phyloP scores from a whole-genome alignment of 2,329 filamentous ascomycete species.

The Knoxdaviesia proteae region DNA sequence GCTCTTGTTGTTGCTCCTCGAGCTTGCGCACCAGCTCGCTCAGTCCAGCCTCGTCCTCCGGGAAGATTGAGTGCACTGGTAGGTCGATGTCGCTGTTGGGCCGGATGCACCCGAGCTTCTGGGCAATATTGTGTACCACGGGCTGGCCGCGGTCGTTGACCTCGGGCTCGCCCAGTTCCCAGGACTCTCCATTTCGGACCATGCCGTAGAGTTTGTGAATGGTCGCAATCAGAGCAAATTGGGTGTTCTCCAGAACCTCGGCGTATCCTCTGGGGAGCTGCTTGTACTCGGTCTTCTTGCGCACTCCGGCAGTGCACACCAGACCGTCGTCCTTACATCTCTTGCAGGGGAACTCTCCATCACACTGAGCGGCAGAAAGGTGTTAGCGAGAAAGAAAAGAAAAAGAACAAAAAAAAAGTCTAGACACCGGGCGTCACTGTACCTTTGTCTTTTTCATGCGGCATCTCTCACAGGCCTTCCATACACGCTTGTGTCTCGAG shows the following conservation, averaged over 20 bases:
- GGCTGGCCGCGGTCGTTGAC: constrained; percentile 41
- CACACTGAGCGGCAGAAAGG: constrained; percentile 23
- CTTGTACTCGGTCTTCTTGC: constrained; percentile 51
- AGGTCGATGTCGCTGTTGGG: constrained; percentile 39
- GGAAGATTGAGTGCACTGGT: constrained; percentile 35
- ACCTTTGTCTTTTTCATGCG: constrained; percentile 53
- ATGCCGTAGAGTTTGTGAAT: constrained; percentile 46
- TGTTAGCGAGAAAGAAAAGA: too few species aligned
- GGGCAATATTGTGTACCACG: constrained; percentile 43
- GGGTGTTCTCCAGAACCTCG: constrained; percentile 43
- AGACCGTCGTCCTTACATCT: constrained; percentile 44
- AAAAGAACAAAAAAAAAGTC: constrained; percentile 2
- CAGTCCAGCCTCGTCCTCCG: constrained; percentile 38
- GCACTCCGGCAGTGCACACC: constrained; percentile 39
- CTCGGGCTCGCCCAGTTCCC: constrained; percentile 42
- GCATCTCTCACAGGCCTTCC: constrained; percentile 47
- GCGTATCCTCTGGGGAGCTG: constrained; percentile 42
- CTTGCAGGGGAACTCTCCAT: constrained; percentile 45
- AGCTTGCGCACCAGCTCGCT: constrained; percentile 34
- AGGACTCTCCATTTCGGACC: constrained; percentile 34
- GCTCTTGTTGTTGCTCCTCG: constrained; percentile 21
- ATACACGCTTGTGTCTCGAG: constrained; percentile 40
- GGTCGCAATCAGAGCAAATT: constrained; percentile 41
- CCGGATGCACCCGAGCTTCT: constrained; percentile 41
- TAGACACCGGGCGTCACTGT: too few species aligned